These are phyloP conservation scores for Fusarium globosum DNA, from an alignment of 2,329 filamentous ascomycete genomes.

Conservation along the genomic window DNA sequence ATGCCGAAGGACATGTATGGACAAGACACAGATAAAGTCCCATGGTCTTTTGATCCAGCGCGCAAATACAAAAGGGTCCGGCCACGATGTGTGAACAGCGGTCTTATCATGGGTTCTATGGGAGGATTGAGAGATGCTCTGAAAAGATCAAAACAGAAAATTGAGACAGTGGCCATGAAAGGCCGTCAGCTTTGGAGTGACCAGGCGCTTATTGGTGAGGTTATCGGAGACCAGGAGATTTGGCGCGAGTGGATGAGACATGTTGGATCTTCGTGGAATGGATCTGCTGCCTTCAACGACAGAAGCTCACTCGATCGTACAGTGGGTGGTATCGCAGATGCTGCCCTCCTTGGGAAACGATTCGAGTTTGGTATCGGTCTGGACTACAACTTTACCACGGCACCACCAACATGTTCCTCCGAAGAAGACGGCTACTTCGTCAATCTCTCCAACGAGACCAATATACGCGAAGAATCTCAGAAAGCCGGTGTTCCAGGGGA, in stretches of 20 bases:
- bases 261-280: conserved; percentile 49
- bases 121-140: conserved; percentile 43
- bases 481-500: conserved; percentile 48
- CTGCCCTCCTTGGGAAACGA: conserved; percentile 43
- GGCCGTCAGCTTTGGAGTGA: conserved; percentile 54
- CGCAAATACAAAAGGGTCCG: conserved; percentile 49
- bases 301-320: conserved; percentile 22
- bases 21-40: conserved; percentile 46
- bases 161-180: conserved; percentile 40
- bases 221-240: conserved; percentile 54
- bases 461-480: conserved; percentile 40
- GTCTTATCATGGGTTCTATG: conserved; percentile 52
- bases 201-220: conserved; percentile 52
- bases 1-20: conserved; percentile 51
- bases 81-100: conserved; percentile 51
- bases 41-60: conserved; percentile 47
- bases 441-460: conserved; percentile 40
- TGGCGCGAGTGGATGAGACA: conserved; percentile 50
- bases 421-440: conserved; percentile 53
- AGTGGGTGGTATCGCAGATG: conserved; percentile 43
- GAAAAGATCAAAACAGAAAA: conserved; percentile 45
- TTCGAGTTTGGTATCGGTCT: conserved; percentile 55
- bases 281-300: conserved; percentile 30
- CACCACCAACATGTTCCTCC: conserved; percentile 51
- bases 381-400: conserved; percentile 53